Evolutionary conservation across 1,139 yeast genomes (phyloP), one percentile per base, ranked within the genome.

Genomic region (Kodamaea plutei): DNA sequence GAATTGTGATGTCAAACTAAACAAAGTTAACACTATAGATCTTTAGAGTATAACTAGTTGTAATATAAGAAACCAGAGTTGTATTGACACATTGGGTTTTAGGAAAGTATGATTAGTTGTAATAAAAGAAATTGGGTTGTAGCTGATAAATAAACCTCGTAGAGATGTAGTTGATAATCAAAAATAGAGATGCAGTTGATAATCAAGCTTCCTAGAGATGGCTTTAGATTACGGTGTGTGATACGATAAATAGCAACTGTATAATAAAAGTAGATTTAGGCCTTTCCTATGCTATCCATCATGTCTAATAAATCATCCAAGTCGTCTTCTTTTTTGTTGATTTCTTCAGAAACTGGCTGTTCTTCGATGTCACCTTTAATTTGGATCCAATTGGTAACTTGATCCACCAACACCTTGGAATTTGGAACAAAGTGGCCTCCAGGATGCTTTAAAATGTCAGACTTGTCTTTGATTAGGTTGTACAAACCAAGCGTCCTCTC

Each of bases 381-480:
- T 30, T 50, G 54, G 19, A 81, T 61, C 84, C 87, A 80, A 26
- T 64, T 64, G 2, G 68, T 50, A 2, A 82, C 79, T 38, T 78
- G 74, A 25, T 69, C 72, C 2, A 82, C 71, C 48, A 74, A 64
- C 5, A 72, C 59, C 49, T 76, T 79, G 2, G 83, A 71, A 43
- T 81, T 81, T 5, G 95, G 95, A 10, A 84, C 89, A 51, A 79
- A 84, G 52, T 85, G 95, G 1, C 94, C 93, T 20, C 95, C 95
- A 2, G 89, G 84, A 51, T 85, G 95, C 38, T 66, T 73, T 40
- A 84, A 50, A 24, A 79, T 39, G 3, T 69, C 68, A 5, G 73
- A 64, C 2, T 55, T 59, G 5, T 58, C 62, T 28, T 61, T 61
- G 43, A 81, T 76, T 2, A 66, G 56, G 8, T 84, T 72, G 45